Percentiles rank a stretch among this genome's conserved stretches.
phyloP scores from a whole-genome alignment of 257 asterid species.

The Salvia hispanica region DNA sequence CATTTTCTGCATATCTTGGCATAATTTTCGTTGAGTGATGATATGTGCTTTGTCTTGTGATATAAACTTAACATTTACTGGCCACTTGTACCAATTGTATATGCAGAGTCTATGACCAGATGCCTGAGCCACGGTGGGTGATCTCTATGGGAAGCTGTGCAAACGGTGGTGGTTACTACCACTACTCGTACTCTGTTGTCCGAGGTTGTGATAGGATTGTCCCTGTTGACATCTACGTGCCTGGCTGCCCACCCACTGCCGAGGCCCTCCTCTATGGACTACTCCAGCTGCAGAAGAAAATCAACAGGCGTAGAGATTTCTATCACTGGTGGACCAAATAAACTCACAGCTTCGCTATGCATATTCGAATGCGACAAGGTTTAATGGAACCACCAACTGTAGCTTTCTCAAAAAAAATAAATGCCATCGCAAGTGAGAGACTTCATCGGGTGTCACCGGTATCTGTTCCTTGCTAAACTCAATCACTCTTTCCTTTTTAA shows the following conservation, averaged over 20 bases:
- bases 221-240: slow-evolving; percentile 93
- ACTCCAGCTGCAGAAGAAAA: slow-evolving; percentile 96
- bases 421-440: slow-evolving; percentile 9
- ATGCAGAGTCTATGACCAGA: slow-evolving; percentile 91
- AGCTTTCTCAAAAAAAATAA: slow-evolving; percentile 23
- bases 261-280: slow-evolving; percentile 94
- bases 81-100: background rate
- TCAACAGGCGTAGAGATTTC: slow-evolving; percentile 92
- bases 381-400: slow-evolving; percentile 23
- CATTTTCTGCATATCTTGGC: background rate
- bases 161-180: slow-evolving; percentile 99
- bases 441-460: background rate
- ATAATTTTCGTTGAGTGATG: background rate
- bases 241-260: slow-evolving; percentile 97
- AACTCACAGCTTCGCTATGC: slow-evolving; percentile 28
- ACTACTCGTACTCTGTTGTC: slow-evolving; percentile 88
- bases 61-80: background rate
- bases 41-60: background rate
- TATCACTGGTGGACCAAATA: slow-evolving; percentile 94
- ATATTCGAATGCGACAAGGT: slow-evolving; percentile 32
- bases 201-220: slow-evolving; percentile 95
- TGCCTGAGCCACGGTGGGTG: slow-evolving; percentile 99
- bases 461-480: slow-evolving; percentile 17
- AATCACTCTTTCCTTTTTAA: background rate
- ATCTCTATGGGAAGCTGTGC: slow-evolving; percentile 99